A percentile compares a stretch with the other conserved stretches of the same genome.
These are phyloP conservation scores for Pulveroboletus ravenelii DNA, from an alignment of 768 basidiomycete species.

Conservation along the genomic window DNA sequence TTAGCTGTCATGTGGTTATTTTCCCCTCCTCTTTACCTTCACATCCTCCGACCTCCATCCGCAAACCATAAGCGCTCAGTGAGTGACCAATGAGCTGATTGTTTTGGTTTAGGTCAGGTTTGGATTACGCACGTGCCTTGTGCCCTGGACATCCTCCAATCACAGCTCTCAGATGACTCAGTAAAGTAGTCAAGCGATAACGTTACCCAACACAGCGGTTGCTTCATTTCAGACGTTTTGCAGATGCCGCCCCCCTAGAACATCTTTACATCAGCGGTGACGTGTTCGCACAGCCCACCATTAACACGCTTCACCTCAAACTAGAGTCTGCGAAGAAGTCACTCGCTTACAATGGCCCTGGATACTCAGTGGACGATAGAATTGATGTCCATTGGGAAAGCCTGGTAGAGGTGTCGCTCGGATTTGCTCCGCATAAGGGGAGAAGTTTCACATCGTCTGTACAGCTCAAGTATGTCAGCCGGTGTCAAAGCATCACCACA, in stretches of 20 bases:
- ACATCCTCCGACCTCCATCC: constrained; percentile 14
- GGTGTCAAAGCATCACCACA: constrained; percentile 19
- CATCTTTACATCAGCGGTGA: constrained; percentile 7
- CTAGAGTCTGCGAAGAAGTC: constrained; percentile 7
- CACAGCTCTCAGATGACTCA: too few relatives aligned
- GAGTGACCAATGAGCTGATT: too few relatives aligned
- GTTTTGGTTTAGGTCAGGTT: too few relatives aligned
- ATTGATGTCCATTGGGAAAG: constrained; percentile 11
- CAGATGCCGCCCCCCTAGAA: constrained; percentile 17
- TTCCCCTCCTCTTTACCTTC: constrained; percentile 13
- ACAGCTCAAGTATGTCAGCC: constrained; percentile 2
- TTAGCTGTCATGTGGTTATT: constrained; percentile 8
- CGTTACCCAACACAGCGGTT: too few relatives aligned
- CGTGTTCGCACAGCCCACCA: neutral
- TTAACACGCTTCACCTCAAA: neutral
- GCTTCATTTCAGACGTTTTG: too few relatives aligned
- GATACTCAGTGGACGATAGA: neutral
- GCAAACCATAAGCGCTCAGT: too few relatives aligned
- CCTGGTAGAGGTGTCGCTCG: constrained; percentile 13
- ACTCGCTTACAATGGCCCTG: constrained; percentile 11
- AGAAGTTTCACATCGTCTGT: constrained; percentile 1
- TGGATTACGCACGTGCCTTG: too few relatives aligned
- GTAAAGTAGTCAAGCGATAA: too few relatives aligned
- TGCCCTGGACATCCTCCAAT: too few relatives aligned
- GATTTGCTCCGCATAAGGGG: constrained; percentile 2